These are phyloP conservation scores for Saccharomyces cerevisiae DNA, from an alignment of 805 yeast species.

Conservation along the genomic window DNA sequence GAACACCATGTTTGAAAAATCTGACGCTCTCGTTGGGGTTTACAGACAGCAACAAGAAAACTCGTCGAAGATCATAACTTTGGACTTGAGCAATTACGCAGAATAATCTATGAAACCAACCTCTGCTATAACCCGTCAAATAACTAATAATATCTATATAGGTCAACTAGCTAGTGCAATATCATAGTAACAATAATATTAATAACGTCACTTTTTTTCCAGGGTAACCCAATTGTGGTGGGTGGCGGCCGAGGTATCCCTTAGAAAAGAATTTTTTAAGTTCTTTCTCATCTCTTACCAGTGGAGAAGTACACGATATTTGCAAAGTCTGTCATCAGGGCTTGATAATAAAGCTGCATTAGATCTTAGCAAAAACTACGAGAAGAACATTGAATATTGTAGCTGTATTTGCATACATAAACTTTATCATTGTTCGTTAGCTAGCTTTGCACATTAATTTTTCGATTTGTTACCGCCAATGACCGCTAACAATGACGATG, in stretches of 20 bases:
- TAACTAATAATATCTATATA: neutral
- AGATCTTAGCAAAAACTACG: neutral
- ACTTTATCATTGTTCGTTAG: neutral
- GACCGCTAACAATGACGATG: slow-evolving; percentile 6
- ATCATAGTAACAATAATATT: neutral
- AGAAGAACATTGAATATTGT: neutral
- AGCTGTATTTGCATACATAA: neutral
- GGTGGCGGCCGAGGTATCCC: neutral
- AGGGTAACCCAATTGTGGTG: neutral
- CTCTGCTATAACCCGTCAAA: neutral
- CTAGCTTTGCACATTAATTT: neutral
- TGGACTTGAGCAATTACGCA: slow-evolving; percentile 61
- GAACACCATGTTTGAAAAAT: slow-evolving; percentile 75
- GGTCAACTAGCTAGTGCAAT: neutral
- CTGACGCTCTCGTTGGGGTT: slow-evolving; percentile 89
- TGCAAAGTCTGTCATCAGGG: neutral
- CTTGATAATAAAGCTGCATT: neutral
- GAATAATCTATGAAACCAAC: slow-evolving; percentile 16
- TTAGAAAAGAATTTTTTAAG: neutral
- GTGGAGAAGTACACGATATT: neutral
- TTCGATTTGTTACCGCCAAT: neutral
- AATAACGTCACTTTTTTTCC: neutral
- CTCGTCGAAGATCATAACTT: slow-evolving; percentile 62
- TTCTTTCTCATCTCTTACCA: neutral
- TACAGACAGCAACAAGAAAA: slow-evolving; percentile 72